Evolutionary conservation across 1,284 basidiomycete species (phyloP).

Genomic region (Ceratobasidium sp.): DNA sequence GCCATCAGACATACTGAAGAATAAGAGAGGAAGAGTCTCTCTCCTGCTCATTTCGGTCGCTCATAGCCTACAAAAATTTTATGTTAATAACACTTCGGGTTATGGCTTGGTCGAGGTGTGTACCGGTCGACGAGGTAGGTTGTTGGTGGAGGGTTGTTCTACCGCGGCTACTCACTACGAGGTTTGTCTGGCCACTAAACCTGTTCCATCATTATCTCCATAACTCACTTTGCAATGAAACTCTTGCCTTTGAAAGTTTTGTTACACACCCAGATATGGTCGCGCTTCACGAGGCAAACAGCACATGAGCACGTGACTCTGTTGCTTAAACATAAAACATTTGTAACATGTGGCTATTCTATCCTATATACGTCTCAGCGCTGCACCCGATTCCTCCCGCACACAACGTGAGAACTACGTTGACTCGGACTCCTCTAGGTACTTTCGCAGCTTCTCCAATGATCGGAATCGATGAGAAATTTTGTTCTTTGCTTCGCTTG

Average conservation of each 20-base stretch:
- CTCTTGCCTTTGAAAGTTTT: not conserved
- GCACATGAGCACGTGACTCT: not conserved
- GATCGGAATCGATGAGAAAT: slow-evolving; percentile 92
- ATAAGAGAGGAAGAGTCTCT: slow-evolving; percentile 26
- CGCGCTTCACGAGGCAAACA: slow-evolving; percentile 18
- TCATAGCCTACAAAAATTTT: not conserved
- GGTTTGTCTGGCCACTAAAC: not conserved
- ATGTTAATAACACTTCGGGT: not conserved
- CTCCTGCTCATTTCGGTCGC: slow-evolving; percentile 18
- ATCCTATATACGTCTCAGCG: not conserved
- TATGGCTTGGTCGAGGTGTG: not conserved
- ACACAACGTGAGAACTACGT: not conserved
- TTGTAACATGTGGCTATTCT: slow-evolving; percentile 2
- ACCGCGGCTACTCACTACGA: not conserved
- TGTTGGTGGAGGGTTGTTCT: not conserved
- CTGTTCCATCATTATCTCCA: not conserved
- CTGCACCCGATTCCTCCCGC: not conserved
- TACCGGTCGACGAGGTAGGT: not conserved
- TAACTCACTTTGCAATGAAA: not conserved
- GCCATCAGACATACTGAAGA: slow-evolving; percentile 5
- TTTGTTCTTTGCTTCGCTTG: slow-evolving; percentile 79
- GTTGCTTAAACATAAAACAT: not conserved
- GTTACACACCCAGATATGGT: slow-evolving; percentile 13
- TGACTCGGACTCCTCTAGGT: slow-evolving; percentile 55
- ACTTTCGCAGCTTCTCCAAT: slow-evolving; percentile 77